Evolutionary conservation across 2,329 filamentous ascomycete species (phyloP).

Genomic region (Mycogone perniciosa): DNA sequence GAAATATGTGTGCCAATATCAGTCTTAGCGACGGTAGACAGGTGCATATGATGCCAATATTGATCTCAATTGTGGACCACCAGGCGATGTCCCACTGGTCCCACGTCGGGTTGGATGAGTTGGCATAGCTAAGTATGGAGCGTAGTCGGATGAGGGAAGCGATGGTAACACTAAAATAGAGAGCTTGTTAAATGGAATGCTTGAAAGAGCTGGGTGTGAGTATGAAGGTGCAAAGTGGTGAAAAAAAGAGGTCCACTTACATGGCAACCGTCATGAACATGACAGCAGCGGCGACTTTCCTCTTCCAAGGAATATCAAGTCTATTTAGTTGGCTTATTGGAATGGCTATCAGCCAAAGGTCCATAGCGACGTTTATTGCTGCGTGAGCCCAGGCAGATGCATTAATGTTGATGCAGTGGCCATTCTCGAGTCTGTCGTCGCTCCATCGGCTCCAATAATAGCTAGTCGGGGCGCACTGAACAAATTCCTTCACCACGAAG

Average conservation of each 20-base stretch:
- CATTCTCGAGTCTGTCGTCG: constrained; percentile 28
- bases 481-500: constrained; percentile 28
- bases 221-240: not conserved
- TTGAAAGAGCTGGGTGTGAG: not conserved
- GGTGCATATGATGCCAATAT: constrained; percentile 31
- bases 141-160: constrained; percentile 26
- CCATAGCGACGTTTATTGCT: constrained; percentile 34
- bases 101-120: constrained; percentile 25
- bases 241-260: constrained; percentile 18
- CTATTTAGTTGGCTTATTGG: constrained; percentile 33
- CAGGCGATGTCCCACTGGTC: constrained; percentile 24
- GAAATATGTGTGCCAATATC: constrained; percentile 23
- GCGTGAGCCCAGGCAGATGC: constrained; percentile 37
- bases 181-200: not conserved
- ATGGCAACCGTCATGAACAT: constrained; percentile 40
- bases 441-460: constrained; percentile 39
- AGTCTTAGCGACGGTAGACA: constrained; percentile 29
- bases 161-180: constrained; percentile 21
- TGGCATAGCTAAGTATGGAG: constrained; percentile 22
- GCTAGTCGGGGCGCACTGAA: constrained; percentile 34
- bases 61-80: constrained; percentile 32
- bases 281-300: constrained; percentile 35
- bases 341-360: constrained; percentile 37
- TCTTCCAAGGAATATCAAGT: constrained; percentile 32
- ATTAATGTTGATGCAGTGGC: constrained; percentile 36